Conservation (phyloP, 176 grass and related monocot genomes). For the Cymbopogon citratus region DNA sequence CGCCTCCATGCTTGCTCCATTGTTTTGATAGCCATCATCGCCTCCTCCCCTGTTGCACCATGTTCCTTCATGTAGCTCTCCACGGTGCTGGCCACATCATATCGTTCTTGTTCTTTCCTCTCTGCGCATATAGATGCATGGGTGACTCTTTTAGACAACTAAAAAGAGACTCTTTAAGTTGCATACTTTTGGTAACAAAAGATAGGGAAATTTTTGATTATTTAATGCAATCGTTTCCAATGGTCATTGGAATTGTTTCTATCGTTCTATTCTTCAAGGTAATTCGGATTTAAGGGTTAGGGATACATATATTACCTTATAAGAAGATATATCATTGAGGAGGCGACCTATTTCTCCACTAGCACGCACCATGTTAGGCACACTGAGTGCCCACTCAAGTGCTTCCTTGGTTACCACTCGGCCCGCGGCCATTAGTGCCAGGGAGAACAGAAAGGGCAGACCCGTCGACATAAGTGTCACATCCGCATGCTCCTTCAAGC, state of each 20-base stretch:
- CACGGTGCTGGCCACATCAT: neutral
- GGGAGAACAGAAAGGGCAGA: neutral
- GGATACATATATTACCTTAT: neutral
- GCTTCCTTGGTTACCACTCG: neutral
- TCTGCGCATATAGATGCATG: neutral
- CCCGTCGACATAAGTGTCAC: neutral
- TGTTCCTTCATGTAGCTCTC: conserved; percentile 6
- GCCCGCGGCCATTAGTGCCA: neutral
- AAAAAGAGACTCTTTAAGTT: too few species aligned
- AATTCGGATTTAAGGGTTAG: too few species aligned
- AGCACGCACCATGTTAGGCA: neutral
- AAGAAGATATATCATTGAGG: neutral
- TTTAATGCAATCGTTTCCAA: too few species aligned
- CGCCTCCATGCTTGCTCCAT: conserved; percentile 6
- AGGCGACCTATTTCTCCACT: neutral
- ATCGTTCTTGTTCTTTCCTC: neutral
- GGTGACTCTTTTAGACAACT: too few species aligned
- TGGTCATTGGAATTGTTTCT: too few species aligned
- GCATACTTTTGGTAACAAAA: too few species aligned
- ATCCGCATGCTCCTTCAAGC: neutral
- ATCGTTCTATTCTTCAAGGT: too few species aligned
- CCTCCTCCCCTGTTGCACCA: neutral
- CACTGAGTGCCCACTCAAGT: neutral
- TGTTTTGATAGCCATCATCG: neutral
- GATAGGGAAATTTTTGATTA: too few species aligned